A percentile compares a stretch with the other conserved stretches of the same genome.
phyloP scores from a whole-genome alignment of 1,139 yeast species.

The Petasospora fabianii region DNA sequence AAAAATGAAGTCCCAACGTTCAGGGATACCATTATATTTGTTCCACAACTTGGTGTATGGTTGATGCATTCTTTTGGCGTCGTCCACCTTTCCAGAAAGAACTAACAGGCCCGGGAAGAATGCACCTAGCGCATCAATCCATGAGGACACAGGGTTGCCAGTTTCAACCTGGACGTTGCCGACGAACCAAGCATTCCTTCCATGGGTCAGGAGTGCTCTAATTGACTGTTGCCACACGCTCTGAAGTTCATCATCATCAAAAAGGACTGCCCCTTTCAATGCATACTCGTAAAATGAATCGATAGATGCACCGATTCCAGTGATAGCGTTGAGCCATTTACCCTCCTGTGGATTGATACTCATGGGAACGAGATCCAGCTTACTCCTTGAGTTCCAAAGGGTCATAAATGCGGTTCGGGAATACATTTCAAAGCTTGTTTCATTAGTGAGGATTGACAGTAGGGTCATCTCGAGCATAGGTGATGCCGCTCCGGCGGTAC shows the following conservation, averaged over 20 bases:
- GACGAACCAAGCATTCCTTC: conserved; percentile 54
- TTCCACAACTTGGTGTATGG: conserved; percentile 80
- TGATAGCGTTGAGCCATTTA: conserved; percentile 54
- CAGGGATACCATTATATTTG: conserved; percentile 78
- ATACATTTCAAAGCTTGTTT: conserved; percentile 61
- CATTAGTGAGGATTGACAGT: conserved; percentile 69
- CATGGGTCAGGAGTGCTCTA: conserved; percentile 49
- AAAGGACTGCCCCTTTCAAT: conserved; percentile 68
- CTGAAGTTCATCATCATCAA: conserved; percentile 60
- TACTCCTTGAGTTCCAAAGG: conserved; percentile 66
- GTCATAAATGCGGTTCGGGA: conserved; percentile 63
- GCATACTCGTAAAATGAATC: conserved; percentile 93
- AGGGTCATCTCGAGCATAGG: conserved; percentile 77
- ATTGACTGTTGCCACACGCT: conserved; percentile 60
- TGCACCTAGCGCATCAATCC: conserved; percentile 88
- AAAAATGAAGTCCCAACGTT: conserved; percentile 62
- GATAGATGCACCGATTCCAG: conserved; percentile 91
- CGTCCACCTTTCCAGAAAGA: conserved; percentile 66
- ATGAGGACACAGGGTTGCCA: conserved; percentile 51
- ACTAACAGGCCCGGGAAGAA: conserved; percentile 87
- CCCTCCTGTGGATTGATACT: conserved; percentile 61
- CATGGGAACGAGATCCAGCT: conserved; percentile 70
- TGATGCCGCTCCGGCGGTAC: conserved; percentile 84
- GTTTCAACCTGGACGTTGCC: conserved; percentile 51
- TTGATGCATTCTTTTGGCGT: conserved; percentile 61